Percentiles rank a stretch among this genome's conserved stretches.
Conservation (phyloP, 257 asterid species). For the Eucommia ulmoides region DNA sequence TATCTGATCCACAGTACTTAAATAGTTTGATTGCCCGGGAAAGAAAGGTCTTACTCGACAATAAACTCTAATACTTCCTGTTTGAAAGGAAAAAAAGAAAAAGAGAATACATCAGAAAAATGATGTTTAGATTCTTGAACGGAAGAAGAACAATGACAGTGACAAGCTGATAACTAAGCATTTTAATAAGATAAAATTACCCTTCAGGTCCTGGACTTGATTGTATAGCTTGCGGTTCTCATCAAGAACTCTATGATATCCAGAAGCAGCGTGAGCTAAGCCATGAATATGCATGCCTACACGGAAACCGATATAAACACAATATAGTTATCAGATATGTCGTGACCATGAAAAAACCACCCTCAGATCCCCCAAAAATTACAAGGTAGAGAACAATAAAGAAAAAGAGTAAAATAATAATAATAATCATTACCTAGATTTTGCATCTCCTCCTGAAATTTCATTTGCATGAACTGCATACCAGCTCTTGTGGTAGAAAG, state of each 20-base stretch:
- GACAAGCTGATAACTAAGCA: neutral
- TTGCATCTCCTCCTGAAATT: slow-evolving; percentile 69
- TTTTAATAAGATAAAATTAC: slow-evolving; percentile 21
- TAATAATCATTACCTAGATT: slow-evolving; percentile 53
- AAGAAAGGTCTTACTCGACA: slow-evolving; percentile 93
- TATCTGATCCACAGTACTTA: slow-evolving; percentile 64
- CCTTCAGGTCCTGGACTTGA: slow-evolving; percentile 98
- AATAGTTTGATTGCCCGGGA: slow-evolving; percentile 36
- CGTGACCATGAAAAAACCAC: neutral
- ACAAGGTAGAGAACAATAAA: too few relatives aligned
- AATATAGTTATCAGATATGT: neutral
- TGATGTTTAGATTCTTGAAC: too few relatives aligned
- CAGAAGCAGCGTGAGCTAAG: slow-evolving; percentile 92
- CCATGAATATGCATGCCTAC: slow-evolving; percentile 74
- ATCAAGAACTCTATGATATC: slow-evolving; percentile 89
- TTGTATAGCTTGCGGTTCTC: slow-evolving; percentile 94
- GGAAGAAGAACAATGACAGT: too few relatives aligned
- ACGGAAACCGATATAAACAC: neutral
- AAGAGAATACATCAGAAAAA: slow-evolving; percentile 4
- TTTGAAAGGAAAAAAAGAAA: slow-evolving; percentile 9
- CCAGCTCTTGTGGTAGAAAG: slow-evolving; percentile 79
- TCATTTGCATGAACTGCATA: slow-evolving; percentile 85
- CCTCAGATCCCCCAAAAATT: too few relatives aligned
- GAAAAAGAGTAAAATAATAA: neutral
- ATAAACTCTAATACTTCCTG: slow-evolving; percentile 95